Conservation (phyloP, 768 basidiomycete species). For the Auriculariales sp. region DNA sequence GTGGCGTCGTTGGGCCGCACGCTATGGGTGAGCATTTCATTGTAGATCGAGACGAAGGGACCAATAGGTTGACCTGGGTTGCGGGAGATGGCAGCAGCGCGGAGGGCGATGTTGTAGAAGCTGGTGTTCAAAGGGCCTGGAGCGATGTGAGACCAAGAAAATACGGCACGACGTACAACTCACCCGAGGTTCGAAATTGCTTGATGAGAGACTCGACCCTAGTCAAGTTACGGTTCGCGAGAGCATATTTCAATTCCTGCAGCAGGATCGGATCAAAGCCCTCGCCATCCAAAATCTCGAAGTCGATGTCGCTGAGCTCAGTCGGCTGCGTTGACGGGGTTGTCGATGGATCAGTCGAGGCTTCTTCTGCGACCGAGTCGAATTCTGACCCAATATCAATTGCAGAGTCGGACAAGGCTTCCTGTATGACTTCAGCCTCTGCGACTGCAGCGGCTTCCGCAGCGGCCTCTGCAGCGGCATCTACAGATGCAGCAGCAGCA, state of each 20-base stretch:
- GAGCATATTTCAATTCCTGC: not conserved
- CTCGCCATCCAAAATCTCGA: not conserved
- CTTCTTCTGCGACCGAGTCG: conserved; percentile 8
- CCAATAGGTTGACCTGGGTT: conserved; percentile 36
- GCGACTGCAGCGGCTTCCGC: not conserved
- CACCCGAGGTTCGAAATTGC: not conserved
- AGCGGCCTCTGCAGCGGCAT: conserved; percentile 3
- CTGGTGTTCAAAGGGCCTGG: conserved; percentile 20
- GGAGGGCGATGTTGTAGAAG: conserved; percentile 51
- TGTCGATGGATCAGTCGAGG: conserved; percentile 8
- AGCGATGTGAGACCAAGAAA: too few relatives aligned
- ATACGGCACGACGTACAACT: not conserved
- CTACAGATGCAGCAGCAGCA: conserved; percentile 10
- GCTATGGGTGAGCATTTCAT: conserved; percentile 47
- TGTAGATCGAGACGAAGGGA: conserved; percentile 50
- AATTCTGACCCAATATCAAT: not conserved
- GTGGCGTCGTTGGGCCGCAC: conserved; percentile 49
- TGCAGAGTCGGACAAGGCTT: not conserved
- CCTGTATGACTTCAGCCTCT: not conserved
- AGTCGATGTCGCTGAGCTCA: too few relatives aligned
- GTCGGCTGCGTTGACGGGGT: too few relatives aligned
- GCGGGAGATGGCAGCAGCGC: conserved; percentile 34
- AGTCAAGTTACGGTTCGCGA: not conserved
- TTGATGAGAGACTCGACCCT: not conserved
- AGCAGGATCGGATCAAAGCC: not conserved